These are phyloP conservation scores for Orbilia ellipsospora DNA, from an alignment of 2,329 filamentous ascomycete genomes.

Conservation along the genomic window DNA sequence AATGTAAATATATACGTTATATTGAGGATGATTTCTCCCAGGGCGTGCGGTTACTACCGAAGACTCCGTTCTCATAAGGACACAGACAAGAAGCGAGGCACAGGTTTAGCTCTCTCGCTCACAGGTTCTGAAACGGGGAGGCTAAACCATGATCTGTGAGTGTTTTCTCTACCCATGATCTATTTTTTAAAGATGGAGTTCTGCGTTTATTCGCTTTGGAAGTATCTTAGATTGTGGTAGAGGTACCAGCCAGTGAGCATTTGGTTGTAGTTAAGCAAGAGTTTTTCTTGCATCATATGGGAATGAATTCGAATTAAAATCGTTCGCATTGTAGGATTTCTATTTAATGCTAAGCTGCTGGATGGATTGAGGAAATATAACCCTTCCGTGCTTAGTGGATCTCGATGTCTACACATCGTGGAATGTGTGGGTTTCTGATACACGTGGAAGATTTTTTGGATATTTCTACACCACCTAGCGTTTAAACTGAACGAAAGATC, in stretches of 20 bases:
- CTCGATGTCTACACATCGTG: neutral
- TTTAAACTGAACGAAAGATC: too few species aligned
- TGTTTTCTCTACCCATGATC: too few species aligned
- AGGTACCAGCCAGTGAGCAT: too few species aligned
- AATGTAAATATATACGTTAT: constrained; percentile 8
- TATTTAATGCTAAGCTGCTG: neutral
- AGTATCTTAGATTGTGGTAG: too few species aligned
- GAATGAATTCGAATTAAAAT: too few species aligned
- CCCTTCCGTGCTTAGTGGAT: constrained; percentile 2
- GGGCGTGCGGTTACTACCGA: constrained; percentile 12
- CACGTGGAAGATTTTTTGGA: constrained; percentile 1
- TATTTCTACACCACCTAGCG: neutral
- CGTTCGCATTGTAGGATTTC: too few species aligned
- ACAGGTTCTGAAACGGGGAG: neutral
- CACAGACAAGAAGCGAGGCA: neutral
- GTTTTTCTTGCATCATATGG: too few species aligned
- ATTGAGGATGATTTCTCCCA: neutral
- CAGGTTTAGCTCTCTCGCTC: neutral
- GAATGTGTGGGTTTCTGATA: neutral
- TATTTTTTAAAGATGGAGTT: too few species aligned
- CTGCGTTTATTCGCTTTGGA: too few species aligned
- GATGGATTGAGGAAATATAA: neutral
- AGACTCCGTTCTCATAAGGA: constrained; percentile 2
- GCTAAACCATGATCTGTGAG: too few species aligned
- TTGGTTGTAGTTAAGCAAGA: too few species aligned